Conservation (phyloP, 192 early-diverging fungal species). For the Polychytrium aggregatum region DNA sequence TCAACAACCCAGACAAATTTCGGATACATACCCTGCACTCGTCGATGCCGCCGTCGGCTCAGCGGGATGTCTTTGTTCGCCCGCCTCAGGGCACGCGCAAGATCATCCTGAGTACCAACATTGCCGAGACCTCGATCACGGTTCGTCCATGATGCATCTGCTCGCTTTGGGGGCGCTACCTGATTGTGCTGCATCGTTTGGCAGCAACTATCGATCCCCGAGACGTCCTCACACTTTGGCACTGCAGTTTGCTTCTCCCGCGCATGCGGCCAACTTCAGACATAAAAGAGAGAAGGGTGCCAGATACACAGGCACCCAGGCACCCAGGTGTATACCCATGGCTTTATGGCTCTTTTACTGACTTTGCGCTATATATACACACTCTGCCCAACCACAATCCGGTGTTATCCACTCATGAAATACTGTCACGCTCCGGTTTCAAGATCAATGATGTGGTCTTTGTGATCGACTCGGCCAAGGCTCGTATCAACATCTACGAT, state of each 20-base stretch:
- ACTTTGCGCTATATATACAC: neutral
- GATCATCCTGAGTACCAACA: conserved; percentile 70
- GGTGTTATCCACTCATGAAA: too few relatives aligned
- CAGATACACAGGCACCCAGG: too few relatives aligned
- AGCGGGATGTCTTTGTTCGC: conserved; percentile 57
- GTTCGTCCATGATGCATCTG: conserved; percentile 22
- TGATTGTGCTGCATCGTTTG: too few relatives aligned
- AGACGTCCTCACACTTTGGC: too few relatives aligned
- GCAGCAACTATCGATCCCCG: too few relatives aligned
- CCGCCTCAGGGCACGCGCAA: conserved; percentile 48
- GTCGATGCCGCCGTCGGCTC: conserved; percentile 53
- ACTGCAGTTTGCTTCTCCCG: neutral
- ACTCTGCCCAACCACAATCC: neutral
- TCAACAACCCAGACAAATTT: conserved; percentile 20
- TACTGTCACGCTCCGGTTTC: too few relatives aligned
- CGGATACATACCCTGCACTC: conserved; percentile 49
- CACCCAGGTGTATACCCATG: too few relatives aligned
- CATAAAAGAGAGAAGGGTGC: too few relatives aligned
- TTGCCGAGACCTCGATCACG: conserved; percentile 76
- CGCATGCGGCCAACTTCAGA: conserved; percentile 49
- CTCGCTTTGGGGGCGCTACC: too few relatives aligned
- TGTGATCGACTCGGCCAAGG: conserved; percentile 66
- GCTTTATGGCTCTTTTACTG: neutral
- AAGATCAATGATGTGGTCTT: conserved; percentile 66
- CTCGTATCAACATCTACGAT: conserved; percentile 54